A percentile compares a stretch with the other conserved stretches of the same genome.
phyloP scores from a whole-genome alignment of 441 rosid genomes.

The Eruca vesicaria region DNA sequence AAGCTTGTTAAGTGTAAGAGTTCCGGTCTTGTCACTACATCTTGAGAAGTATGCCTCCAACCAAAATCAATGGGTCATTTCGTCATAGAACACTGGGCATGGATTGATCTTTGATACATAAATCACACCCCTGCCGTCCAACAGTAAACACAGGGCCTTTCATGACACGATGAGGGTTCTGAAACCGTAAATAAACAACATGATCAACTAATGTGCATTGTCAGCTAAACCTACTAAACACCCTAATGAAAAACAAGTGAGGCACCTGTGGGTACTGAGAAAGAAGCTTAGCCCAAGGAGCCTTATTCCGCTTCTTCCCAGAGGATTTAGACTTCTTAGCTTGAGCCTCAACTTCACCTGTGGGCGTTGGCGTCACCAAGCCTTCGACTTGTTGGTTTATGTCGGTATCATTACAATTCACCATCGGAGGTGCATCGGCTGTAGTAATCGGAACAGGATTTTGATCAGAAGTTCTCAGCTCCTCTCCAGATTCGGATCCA shows the following conservation, averaged over 20 bases:
- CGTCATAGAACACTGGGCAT: slow-evolving; percentile 52
- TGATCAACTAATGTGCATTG: slow-evolving; percentile 4
- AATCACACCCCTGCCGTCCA: slow-evolving; percentile 61
- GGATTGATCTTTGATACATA: slow-evolving; percentile 61
- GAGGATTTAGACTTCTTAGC: slow-evolving; percentile 4
- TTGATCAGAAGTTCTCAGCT: slow-evolving; percentile 60
- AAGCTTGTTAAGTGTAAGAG: slow-evolving; percentile 76
- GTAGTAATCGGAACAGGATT: slow-evolving; percentile 30
- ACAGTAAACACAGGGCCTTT: slow-evolving; percentile 59
- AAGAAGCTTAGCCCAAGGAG: slow-evolving; percentile 87
- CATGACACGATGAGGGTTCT: slow-evolving; percentile 71
- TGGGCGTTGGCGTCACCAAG: slow-evolving; percentile 40
- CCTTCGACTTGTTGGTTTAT: slow-evolving; percentile 45
- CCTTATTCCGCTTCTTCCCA: slow-evolving; percentile 56
- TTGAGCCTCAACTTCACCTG: slow-evolving; percentile 42
- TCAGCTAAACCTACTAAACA: background rate
- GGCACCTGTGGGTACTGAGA: slow-evolving; percentile 77
- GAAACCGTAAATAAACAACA: slow-evolving; percentile 30
- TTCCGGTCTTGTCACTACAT: slow-evolving; percentile 81
- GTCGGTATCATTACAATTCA: slow-evolving; percentile 39
- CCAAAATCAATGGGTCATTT: too few relatives aligned
- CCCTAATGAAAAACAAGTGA: background rate
- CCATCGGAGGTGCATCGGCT: slow-evolving; percentile 31
- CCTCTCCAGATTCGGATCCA: slow-evolving; percentile 47
- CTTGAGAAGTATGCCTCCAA: too few relatives aligned